Conservation (phyloP, 345 rosid genomes). For the Linum usitatissimum region DNA sequence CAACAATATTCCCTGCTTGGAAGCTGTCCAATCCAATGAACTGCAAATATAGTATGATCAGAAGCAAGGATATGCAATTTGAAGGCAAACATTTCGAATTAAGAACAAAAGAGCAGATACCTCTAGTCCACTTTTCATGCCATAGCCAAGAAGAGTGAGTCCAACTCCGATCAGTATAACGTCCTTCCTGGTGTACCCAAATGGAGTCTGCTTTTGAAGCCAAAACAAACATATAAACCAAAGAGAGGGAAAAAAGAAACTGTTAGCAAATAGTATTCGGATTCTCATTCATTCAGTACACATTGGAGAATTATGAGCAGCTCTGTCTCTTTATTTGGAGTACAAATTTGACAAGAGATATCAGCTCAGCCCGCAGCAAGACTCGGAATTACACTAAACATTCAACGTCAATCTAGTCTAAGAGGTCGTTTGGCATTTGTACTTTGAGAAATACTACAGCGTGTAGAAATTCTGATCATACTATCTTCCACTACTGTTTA, state of each 20-base stretch:
- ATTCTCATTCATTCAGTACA: not conserved
- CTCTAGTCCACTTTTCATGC: conserved; percentile 89
- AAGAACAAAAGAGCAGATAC: conserved; percentile 21
- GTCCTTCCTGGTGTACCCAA: conserved; percentile 87
- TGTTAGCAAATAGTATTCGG: not conserved
- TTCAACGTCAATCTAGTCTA: not conserved
- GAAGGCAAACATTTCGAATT: not conserved
- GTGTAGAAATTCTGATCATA: too few species aligned
- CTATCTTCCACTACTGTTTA: too few species aligned
- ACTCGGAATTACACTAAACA: not conserved
- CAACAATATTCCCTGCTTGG: conserved; percentile 88
- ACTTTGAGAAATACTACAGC: too few species aligned
- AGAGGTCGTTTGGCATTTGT: not conserved
- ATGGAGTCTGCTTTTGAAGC: conserved; percentile 43
- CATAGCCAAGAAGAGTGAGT: conserved; percentile 58
- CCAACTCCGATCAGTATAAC: conserved; percentile 83
- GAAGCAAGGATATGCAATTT: not conserved
- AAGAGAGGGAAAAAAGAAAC: not conserved
- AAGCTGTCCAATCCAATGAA: conserved; percentile 73
- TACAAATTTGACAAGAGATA: not conserved
- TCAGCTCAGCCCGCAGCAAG: too few species aligned
- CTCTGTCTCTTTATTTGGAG: not conserved
- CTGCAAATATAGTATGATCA: conserved; percentile 26
- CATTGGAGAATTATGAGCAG: not conserved
- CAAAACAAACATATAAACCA: not conserved